Evolutionary conservation across 2,329 filamentous ascomycete species (phyloP).

Genomic region (Colletotrichum agaves): DNA sequence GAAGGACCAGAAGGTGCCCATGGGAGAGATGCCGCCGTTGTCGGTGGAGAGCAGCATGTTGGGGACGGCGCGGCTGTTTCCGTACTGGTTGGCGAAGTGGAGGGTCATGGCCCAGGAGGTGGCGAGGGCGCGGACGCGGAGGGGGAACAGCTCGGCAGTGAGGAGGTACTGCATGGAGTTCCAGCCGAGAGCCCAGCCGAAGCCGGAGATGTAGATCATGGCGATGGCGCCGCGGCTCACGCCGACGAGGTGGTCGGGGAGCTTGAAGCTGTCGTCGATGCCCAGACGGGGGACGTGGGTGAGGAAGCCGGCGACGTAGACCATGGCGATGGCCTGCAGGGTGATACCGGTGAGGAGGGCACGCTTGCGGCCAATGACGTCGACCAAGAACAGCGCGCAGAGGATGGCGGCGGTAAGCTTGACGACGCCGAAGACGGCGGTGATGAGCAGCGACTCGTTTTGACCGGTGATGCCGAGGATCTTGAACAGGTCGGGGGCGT

Average conservation of each 20-base stretch:
- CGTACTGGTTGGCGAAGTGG: constrained; percentile 84
- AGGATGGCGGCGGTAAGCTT: constrained; percentile 75
- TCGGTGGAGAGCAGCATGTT: constrained; percentile 71
- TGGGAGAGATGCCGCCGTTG: constrained; percentile 62
- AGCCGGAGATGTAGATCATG: constrained; percentile 77
- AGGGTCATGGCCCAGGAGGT: constrained; percentile 81
- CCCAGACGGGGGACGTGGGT: constrained; percentile 70
- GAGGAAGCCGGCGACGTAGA: constrained; percentile 71
- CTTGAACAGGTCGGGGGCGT: constrained; percentile 78
- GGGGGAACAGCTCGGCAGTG: constrained; percentile 80
- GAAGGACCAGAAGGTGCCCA: constrained; percentile 84
- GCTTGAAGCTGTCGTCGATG: constrained; percentile 56
- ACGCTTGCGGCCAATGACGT: constrained; percentile 80
- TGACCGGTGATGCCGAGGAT: constrained; percentile 76
- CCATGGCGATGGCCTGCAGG: constrained; percentile 69
- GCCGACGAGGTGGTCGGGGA: constrained; percentile 60
- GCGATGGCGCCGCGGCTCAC: constrained; percentile 75
- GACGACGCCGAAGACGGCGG: constrained; percentile 79
- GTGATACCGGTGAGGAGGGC: constrained; percentile 69
- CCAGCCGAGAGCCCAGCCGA: constrained; percentile 78
- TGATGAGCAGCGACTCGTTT: constrained; percentile 77
- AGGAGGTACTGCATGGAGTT: constrained; percentile 84
- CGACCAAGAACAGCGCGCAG: constrained; percentile 82
- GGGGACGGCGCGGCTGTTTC: constrained; percentile 79
- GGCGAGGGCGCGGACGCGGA: constrained; percentile 76